Percentiles rank a stretch among this genome's conserved stretches.
Evolutionary conservation across 1,284 basidiomycete species (phyloP).

Genomic region (Microbotryum saponariae): DNA sequence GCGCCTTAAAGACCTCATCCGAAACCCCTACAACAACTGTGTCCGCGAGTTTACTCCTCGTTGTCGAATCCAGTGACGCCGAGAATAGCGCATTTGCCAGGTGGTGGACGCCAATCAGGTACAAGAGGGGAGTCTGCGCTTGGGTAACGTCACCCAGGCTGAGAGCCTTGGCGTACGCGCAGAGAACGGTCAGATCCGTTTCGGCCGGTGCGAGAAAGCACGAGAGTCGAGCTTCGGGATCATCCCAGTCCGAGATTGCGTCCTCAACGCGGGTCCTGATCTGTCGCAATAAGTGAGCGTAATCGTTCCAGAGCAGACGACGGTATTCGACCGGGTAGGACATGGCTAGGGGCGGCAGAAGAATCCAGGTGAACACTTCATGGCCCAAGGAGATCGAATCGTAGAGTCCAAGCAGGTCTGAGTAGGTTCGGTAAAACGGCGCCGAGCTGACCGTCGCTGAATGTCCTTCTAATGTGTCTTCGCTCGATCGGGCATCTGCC

Average conservation of each 20-base stretch:
- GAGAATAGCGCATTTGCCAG: conserved; percentile 46
- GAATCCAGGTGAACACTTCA: conserved; percentile 61
- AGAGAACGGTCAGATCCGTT: conserved; percentile 15
- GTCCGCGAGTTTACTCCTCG: no score
- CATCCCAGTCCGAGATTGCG: conserved; percentile 8
- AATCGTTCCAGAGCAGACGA: conserved; percentile 74
- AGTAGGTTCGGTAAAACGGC: conserved; percentile 84
- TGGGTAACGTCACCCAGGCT: neutral
- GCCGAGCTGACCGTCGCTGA: conserved; percentile 16
- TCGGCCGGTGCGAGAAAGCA: conserved; percentile 21
- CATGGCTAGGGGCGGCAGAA: conserved; percentile 70
- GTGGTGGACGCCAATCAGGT: conserved; percentile 68
- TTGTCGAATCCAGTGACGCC: no score
- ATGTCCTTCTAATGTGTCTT: conserved; percentile 1
- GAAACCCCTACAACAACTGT: no score
- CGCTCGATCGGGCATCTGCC: no score
- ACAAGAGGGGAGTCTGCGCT: conserved; percentile 48
- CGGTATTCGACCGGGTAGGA: conserved; percentile 76
- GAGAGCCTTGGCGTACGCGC: conserved; percentile 23
- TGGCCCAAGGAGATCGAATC: conserved; percentile 85
- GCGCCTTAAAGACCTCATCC: no score
- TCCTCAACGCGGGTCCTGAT: conserved; percentile 19
- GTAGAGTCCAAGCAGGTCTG: conserved; percentile 80
- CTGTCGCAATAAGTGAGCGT: conserved; percentile 47
- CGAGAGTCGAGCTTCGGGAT: neutral